A percentile compares a stretch with the other conserved stretches of the same genome.
phyloP scores from a whole-genome alignment of 495 filamentous ascomycete genomes.

The Daldinia decipiens region DNA sequence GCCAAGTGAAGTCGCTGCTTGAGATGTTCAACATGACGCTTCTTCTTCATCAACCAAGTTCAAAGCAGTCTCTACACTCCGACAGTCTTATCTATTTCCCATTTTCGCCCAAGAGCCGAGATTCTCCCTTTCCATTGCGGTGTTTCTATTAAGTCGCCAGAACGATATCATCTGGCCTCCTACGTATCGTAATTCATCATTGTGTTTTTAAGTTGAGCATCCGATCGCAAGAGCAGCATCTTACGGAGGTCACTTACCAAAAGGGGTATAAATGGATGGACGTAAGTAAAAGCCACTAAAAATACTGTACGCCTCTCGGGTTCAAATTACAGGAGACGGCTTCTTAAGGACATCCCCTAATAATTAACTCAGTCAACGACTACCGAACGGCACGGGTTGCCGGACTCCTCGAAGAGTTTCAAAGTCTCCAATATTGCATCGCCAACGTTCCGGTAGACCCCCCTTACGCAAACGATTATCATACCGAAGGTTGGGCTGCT shows the following conservation, averaged over 20 bases:
- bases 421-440: slow-evolving; percentile 82
- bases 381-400: slow-evolving; percentile 82
- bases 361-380: slow-evolving; percentile 74
- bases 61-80: slow-evolving; percentile 37
- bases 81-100: slow-evolving; percentile 41
- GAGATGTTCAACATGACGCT: slow-evolving; percentile 39
- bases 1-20: slow-evolving; percentile 39
- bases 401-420: slow-evolving; percentile 87
- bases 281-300: slow-evolving; percentile 43
- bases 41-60: slow-evolving; percentile 41
- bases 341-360: slow-evolving; percentile 43
- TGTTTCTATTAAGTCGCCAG: slow-evolving; percentile 19
- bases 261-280: slow-evolving; percentile 47
- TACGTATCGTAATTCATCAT: slow-evolving; percentile 20
- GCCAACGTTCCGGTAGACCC: slow-evolving; percentile 71
- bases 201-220: slow-evolving; percentile 15
- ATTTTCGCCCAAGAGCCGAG: slow-evolving; percentile 24
- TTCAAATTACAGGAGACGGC: slow-evolving; percentile 20
- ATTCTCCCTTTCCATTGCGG: slow-evolving; percentile 25
- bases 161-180: slow-evolving; percentile 17
- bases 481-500: slow-evolving; percentile 80
- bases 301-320: slow-evolving; percentile 15
- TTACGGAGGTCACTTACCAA: slow-evolving; percentile 24
- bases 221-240: slow-evolving; percentile 15
- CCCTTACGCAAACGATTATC: slow-evolving; percentile 71